Evolutionary conservation across 1,284 basidiomycete species (phyloP).

Genomic region (Ustilago tritici): DNA sequence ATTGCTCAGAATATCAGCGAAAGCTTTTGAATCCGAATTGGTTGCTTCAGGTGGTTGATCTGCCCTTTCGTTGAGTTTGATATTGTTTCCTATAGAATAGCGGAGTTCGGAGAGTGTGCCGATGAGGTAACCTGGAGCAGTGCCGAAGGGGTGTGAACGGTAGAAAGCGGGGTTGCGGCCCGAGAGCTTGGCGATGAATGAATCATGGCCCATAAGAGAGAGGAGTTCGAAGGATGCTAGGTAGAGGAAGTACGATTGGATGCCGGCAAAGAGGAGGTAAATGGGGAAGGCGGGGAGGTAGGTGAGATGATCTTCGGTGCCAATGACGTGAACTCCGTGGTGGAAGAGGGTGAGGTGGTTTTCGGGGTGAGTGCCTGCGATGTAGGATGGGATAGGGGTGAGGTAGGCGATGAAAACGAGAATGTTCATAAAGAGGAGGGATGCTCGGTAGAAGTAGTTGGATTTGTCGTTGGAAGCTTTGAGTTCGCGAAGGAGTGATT

Average conservation of each 20-base stretch:
- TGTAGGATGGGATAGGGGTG: slow-evolving; percentile 65
- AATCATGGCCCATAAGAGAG: slow-evolving; percentile 49
- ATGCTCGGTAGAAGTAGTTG: slow-evolving; percentile 62
- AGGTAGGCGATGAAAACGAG: slow-evolving; percentile 61
- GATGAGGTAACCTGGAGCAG: slow-evolving; percentile 64
- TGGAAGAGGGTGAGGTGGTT: slow-evolving; percentile 66
- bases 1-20: slow-evolving; percentile 33
- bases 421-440: slow-evolving; percentile 52
- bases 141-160: slow-evolving; percentile 66
- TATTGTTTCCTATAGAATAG: slow-evolving; percentile 36
- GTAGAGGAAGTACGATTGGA: slow-evolving; percentile 55
- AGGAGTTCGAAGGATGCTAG: slow-evolving; percentile 50
- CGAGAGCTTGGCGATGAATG: slow-evolving; percentile 12
- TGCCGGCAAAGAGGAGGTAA: slow-evolving; percentile 60
- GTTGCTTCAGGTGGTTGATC: slow-evolving; percentile 18
- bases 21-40: slow-evolving; percentile 26
- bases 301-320: slow-evolving; percentile 64
- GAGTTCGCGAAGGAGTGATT: slow-evolving; percentile 55
- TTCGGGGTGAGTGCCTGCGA: slow-evolving; percentile 64
- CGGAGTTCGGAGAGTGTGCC: slow-evolving; percentile 61
- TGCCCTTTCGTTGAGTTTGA: slow-evolving; percentile 34
- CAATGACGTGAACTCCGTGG: slow-evolving; percentile 55
- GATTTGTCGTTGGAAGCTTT: slow-evolving; percentile 57
- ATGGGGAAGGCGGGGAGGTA: slow-evolving; percentile 67
- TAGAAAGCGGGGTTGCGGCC: slow-evolving; percentile 42